Base-by-base conservation (phyloP, 1,139 yeast species). In the Blastobotrys serpentis region DNA sequence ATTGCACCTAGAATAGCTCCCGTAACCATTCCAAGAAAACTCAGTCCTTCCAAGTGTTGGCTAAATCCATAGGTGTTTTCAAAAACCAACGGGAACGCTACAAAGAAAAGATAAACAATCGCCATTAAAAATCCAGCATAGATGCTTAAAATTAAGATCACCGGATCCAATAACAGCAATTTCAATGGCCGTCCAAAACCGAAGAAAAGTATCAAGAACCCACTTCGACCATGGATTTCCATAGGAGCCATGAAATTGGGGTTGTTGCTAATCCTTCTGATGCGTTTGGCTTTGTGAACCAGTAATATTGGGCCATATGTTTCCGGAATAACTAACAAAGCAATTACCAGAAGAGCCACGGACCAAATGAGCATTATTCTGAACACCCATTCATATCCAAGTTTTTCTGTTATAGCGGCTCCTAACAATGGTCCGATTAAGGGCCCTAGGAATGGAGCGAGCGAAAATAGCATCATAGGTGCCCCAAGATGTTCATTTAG, bases 371-470 rank as follows among this genome's bases (percentile, higher is more conserved):
- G 67, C 54, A 81, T 72, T n/a, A 79, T 78, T 71, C 83, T 74
- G 42, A 76, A 76, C 69, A 64, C 77, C 86, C 73, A 75, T 72
- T 69, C 77, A 19, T 42, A 44, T 47, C 72, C 70, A 52, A 77
- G 69, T 48, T 68, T 66, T 2, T 73, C 74, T 51, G 76, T 72
- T 46, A 82, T 74, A 51, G 81, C 81, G 0, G 85, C 86, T 44
- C 81, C 74, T 5, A 79, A 76, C 11, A 81, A 60, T 8, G 85
- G 86, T 1, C 87, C 87, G 16, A 82, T 57, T 2, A 81, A 77
- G 0, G 87, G 87, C 1, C 87, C 88, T 6, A 81, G 68, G 58
- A 81, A 80, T 2, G 85, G 84, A 22, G 83, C 74, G 49, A 81
- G 71, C 17, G 83, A 73, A 58, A 77, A 80, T 38, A 82, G 68